Base-by-base conservation (phyloP, 257 asterid species). In the Oldenlandia corymbosa region DNA sequence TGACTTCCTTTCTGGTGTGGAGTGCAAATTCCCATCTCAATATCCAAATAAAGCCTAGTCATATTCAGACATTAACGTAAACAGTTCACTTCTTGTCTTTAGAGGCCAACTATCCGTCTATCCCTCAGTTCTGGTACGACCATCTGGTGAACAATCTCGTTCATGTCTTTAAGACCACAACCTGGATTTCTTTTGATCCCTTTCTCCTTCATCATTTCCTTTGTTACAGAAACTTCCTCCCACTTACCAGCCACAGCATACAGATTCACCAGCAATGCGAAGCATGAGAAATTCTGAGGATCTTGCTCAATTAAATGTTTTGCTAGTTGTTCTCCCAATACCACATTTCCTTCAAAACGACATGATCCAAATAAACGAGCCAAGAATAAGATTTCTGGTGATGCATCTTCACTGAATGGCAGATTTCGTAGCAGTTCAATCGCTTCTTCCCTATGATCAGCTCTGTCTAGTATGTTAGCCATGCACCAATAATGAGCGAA, bases 401-500 rank as follows among this genome's bases (percentile, higher is more conserved):
- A 65, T 43, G 54, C 46, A 56, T 75, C 77, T 14, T 71, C 78
- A 4, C 76, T 79, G 26, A 24, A 43, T 14, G 81, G 83, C 69
- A 80, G 76, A 72, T 65, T 76, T 71, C 65, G 70, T 68, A 88
- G 52, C 31, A 80, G 61, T 64, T 74, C 73, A 64, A 80, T 64
- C 17, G 96, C 96, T 65, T 86, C 92, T 46, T 76, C 68, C 76
- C 55, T 67, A 41, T 68, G 71, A 68, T 85, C 95, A 71, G 67
- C 79, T 67, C 62, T 68, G 54, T 85, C 90, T 75, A 80, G 80
- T 26, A 88, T 81, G 72, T 76, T 80, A 59, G 95, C 88, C 91
- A 85, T 63, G 82, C 88, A 86, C 92, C 94, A 86, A 56, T 80
- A 82, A 77, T 84, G 92, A 17, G 77, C 92, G 16, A 88, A 88